A percentile compares a stretch with the other conserved stretches of the same genome.
These are phyloP conservation scores for Chlorella vulgaris DNA, from an alignment of 139 green algal genomes.

Conservation along the genomic window DNA sequence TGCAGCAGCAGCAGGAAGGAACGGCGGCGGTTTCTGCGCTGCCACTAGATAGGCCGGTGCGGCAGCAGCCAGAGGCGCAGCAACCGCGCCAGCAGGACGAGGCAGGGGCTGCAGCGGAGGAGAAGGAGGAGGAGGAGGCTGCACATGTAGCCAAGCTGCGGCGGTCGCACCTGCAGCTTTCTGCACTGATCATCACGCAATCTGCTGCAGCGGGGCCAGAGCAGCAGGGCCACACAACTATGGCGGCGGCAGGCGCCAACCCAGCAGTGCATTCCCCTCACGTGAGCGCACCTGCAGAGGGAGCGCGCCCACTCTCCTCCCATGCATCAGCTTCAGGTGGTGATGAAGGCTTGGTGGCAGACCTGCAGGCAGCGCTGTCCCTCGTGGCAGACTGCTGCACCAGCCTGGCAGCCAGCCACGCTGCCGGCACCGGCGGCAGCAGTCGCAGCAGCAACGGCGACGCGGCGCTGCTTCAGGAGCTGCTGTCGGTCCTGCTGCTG, in stretches of 20 bases:
- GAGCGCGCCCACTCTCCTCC: no score
- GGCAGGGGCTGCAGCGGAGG: neutral
- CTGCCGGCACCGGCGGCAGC: neutral
- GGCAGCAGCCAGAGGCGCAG: neutral
- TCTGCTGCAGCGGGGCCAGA: neutral
- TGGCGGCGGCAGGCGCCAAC: neutral
- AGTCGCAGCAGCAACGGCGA: conserved; percentile 37
- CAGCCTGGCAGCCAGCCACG: neutral
- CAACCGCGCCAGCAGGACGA: no score
- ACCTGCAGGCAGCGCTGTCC: conserved; percentile 13
- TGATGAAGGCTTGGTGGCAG: neutral
- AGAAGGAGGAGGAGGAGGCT: no score
- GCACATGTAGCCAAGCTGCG: no score
- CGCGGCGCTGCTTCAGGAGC: conserved; percentile 42
- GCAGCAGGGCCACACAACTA: no score
- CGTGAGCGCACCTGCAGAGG: no score
- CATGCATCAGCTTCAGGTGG: neutral
- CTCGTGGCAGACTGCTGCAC: conserved; percentile 21
- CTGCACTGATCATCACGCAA: neutral
- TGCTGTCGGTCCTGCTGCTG: conserved; percentile 23
- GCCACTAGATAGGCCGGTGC: neutral
- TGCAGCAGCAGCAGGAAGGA: neutral
- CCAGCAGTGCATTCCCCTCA: no score
- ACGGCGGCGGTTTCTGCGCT: neutral
- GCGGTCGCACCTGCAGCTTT: neutral